phyloP scores from a whole-genome alignment of 2,329 filamentous ascomycete genomes.

The Ceratocystiopsis brevicomis region DNA sequence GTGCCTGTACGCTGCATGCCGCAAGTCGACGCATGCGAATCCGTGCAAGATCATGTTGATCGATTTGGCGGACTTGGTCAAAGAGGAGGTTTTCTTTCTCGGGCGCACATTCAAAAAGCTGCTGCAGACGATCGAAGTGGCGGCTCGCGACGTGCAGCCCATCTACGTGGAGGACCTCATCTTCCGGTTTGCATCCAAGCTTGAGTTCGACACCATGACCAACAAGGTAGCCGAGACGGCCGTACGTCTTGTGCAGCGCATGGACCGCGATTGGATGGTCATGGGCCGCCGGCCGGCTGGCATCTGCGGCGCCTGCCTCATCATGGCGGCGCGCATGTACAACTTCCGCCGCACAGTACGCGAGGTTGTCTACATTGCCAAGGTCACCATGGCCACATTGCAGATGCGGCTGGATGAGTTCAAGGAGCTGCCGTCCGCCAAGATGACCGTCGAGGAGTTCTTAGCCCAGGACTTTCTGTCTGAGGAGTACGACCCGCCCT shows the following conservation, averaged over 20 bases:
- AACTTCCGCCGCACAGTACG: conserved; percentile 85
- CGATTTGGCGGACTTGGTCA: conserved; percentile 69
- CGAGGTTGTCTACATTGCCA: conserved; percentile 96
- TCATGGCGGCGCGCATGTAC: conserved; percentile 93
- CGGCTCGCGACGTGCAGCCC: conserved; percentile 33
- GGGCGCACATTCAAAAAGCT: conserved; percentile 77
- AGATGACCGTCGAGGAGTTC: conserved; percentile 69
- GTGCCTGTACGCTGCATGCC: conserved; percentile 75
- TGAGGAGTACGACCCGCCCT: conserved; percentile 54
- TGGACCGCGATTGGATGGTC: conserved; percentile 96
- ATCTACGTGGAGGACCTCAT: conserved; percentile 82
- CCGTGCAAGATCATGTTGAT: conserved; percentile 84
- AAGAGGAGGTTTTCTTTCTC: conserved; percentile 80
- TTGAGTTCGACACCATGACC: conserved; percentile 72
- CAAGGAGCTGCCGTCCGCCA: conserved; percentile 65
- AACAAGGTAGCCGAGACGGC: conserved; percentile 78
- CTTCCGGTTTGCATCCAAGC: conserved; percentile 71
- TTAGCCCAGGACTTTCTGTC: conserved; percentile 40
- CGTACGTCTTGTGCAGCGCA: conserved; percentile 68
- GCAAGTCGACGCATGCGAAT: conserved; percentile 37
- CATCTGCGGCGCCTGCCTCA: conserved; percentile 81
- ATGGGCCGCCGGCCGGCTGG: conserved; percentile 85
- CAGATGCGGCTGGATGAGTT: conserved; percentile 86
- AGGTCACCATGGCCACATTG: conserved; percentile 85
- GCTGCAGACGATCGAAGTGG: conserved; percentile 47